Base-by-base conservation (phyloP, 768 basidiomycete species). In the Vararia minispora region DNA sequence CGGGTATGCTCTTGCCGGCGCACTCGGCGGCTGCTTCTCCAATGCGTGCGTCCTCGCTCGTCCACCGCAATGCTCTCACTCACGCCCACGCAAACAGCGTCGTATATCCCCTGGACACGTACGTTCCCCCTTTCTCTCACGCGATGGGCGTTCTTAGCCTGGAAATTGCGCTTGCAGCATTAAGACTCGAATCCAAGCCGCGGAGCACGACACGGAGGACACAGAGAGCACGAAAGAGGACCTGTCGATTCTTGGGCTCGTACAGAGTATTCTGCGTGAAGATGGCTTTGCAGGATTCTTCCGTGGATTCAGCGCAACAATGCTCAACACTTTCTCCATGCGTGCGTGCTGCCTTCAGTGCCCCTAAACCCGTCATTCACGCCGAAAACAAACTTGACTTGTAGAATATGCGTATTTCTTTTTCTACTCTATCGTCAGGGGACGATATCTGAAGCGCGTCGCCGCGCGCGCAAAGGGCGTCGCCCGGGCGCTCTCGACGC, bases 361-460 rank as follows among this genome's bases (percentile, higher is more conserved):
- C n/a, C n/a, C n/a, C n/a, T n/a, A n/a, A n/a, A n/a, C n/a, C n/a
- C n/a, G n/a, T n/a, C n/a, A n/a, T n/a, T n/a, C n/a, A n/a, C n/a
- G n/a, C 47, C 4, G 16, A 24, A 3, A 33, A n/a, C 23, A 5
- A 24, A 9, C 3, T 25, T 30, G 31, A 22, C 14, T 27, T 30
- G 28, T 47, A 95, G 92, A 95, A 76, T 97, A 92, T 55, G 94
- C 95, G 18, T 99, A 99, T 64, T 99, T 99, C 71, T 98, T 94
- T 71, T 98, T 95, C 66, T 97, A 98, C 58, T 85, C 91, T 16
- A 69, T 90, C 58, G 83, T 98, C 18, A 76, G 95, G 47, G 76
- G 70, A 16, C 71, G 83, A 4, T 91, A 91, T 60, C 74, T 84
- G 50, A 79, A 75, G 52, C 74, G 86, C 13, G 60, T 88, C 33